A percentile compares a stretch with the other conserved stretches of the same genome.
phyloP scores from a whole-genome alignment of 2,329 filamentous ascomycete species.

The Xylariales sp. region DNA sequence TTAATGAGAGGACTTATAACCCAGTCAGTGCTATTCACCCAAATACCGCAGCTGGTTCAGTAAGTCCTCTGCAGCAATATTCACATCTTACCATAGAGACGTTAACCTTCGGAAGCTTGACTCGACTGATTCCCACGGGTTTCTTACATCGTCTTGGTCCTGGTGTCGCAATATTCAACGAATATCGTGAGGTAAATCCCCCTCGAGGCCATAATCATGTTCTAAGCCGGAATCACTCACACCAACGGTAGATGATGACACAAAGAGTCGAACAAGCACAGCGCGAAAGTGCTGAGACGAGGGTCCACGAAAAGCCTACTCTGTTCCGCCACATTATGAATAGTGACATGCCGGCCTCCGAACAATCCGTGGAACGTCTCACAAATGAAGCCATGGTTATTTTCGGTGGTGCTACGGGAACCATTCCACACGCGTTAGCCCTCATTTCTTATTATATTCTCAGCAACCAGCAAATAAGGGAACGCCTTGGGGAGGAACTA shows the following conservation, averaged over 20 bases:
- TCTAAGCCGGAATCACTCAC: background rate
- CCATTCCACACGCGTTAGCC: background rate
- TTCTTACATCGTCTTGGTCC: background rate
- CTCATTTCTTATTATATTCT: background rate
- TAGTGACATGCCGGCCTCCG: background rate
- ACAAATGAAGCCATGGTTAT: conserved; percentile 6
- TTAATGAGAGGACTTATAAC: background rate
- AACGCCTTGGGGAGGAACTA: background rate
- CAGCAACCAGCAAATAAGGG: background rate
- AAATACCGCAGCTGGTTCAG: background rate
- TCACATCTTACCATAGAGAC: background rate
- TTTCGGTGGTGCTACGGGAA: background rate
- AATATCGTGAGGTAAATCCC: background rate
- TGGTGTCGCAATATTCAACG: background rate
- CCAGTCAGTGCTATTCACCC: background rate
- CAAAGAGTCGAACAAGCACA: background rate
- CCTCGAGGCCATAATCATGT: background rate
- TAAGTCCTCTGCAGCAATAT: background rate
- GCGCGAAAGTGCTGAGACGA: background rate
- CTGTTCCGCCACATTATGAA: background rate
- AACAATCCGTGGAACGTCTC: background rate
- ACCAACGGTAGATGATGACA: background rate
- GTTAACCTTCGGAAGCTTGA: background rate
- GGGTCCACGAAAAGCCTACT: background rate
- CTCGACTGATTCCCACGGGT: background rate